Conservation (phyloP, 2,329 filamentous ascomycete species). For the Fonsecaea pugnacius region DNA sequence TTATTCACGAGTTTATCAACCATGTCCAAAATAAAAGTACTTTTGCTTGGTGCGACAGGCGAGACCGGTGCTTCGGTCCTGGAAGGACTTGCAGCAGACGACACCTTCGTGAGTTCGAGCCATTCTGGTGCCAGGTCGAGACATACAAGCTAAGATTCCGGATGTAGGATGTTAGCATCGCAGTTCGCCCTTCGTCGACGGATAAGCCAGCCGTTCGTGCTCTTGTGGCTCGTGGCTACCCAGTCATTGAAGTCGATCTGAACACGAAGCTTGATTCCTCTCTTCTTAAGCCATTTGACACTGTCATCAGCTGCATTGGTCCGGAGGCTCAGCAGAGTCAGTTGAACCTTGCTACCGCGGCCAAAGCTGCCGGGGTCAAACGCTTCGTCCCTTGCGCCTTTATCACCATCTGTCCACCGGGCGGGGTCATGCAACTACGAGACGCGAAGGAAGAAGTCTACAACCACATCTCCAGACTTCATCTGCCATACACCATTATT, state of each 20-base stretch:
- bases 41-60: conserved; percentile 46
- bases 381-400: conserved; percentile 60
- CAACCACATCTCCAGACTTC: conserved; percentile 54
- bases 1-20: no score
- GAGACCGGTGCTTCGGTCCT: conserved; percentile 48
- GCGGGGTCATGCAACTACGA: conserved; percentile 45
- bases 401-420: conserved; percentile 51
- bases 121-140: no score
- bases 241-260: no score
- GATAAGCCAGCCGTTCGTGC: no score
- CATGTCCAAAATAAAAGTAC: no score
- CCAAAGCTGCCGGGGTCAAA: conserved; percentile 55
- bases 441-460: conserved; percentile 57
- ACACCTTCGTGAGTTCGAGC: conserved; percentile 33
- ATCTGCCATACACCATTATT: conserved; percentile 61
- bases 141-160: no score
- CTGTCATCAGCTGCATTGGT: conserved; percentile 52
- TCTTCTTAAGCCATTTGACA: conserved; percentile 41
- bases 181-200: no score
- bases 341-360: conserved; percentile 53
- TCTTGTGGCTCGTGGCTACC: no score
- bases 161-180: no score
- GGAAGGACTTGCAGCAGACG: conserved; percentile 44
- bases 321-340: conserved; percentile 47
- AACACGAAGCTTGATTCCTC: no score